These are phyloP conservation scores for Hippophae rhamnoides DNA, from an alignment of 306 rosid species.

Conservation along the genomic window DNA sequence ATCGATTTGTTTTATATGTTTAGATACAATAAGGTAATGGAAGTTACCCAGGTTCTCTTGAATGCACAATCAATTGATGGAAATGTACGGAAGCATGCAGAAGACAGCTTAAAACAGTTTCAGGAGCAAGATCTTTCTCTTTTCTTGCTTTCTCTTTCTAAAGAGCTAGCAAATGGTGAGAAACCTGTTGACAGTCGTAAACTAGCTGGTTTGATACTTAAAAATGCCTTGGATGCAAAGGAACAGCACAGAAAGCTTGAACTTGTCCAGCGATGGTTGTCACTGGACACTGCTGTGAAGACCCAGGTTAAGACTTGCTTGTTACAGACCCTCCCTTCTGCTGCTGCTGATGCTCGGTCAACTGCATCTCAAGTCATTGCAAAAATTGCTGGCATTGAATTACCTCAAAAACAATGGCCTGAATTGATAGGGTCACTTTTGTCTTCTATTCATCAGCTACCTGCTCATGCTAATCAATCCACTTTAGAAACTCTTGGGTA, in stretches of 20 bases:
- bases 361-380: slow-evolving; percentile 88
- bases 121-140: slow-evolving; percentile 91
- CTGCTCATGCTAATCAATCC: slow-evolving; percentile 72
- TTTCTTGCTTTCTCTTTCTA: slow-evolving; percentile 68
- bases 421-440: slow-evolving; percentile 74
- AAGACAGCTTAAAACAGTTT: slow-evolving; percentile 70
- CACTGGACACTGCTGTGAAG: slow-evolving; percentile 51
- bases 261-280: slow-evolving; percentile 76
- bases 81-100: slow-evolving; percentile 64
- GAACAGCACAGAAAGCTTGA: slow-evolving; percentile 74
- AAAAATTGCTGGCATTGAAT: slow-evolving; percentile 78
- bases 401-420: slow-evolving; percentile 87
- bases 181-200: slow-evolving; percentile 86
- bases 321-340: slow-evolving; percentile 66
- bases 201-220: slow-evolving; percentile 77
- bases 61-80: slow-evolving; percentile 85
- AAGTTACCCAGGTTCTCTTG: slow-evolving; percentile 73
- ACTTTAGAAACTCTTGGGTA: slow-evolving; percentile 89
- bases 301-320: slow-evolving; percentile 59
- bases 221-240: slow-evolving; percentile 86
- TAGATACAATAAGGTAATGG: slow-evolving; percentile 33
- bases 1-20: background rate
- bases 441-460: slow-evolving; percentile 66
- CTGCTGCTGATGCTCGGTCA: slow-evolving; percentile 58
- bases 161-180: slow-evolving; percentile 70